Evolutionary conservation across 495 filamentous ascomycete genomes (phyloP).

Genomic region (Xanthoparmelia taractica): DNA sequence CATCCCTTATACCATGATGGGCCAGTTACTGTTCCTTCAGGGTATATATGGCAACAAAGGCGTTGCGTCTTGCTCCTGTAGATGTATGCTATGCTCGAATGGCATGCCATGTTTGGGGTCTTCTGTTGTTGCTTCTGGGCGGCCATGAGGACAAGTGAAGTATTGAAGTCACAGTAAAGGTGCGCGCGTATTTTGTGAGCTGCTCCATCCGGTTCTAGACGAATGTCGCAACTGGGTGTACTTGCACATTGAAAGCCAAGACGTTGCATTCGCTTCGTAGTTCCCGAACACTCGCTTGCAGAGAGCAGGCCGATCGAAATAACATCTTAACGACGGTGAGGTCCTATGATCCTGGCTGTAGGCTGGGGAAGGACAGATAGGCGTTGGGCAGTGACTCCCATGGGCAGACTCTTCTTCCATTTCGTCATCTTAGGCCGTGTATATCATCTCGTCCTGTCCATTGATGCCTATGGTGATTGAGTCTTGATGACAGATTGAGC

Average conservation of each 20-base stretch:
- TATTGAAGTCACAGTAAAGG: background rate
- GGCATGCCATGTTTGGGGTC: background rate
- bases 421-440: background rate
- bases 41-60: background rate
- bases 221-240: background rate
- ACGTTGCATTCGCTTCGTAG: slow-evolving; percentile 3
- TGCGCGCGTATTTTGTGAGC: background rate
- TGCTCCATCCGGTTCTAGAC: background rate
- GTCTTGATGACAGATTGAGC: background rate
- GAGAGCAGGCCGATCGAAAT: background rate
- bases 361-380: background rate
- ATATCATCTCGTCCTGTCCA: background rate
- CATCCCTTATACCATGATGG: background rate
- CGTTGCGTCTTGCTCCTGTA: background rate
- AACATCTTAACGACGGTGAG: background rate
- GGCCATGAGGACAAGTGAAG: background rate
- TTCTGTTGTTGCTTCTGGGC: background rate
- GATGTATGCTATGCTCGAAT: background rate
- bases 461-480: background rate
- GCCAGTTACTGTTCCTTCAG: background rate
- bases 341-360: background rate
- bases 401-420: background rate
- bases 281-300: background rate
- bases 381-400: background rate
- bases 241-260: background rate